phyloP scores from a whole-genome alignment of 371 early-diverging fungal genomes.

The Mucor saturninus region DNA sequence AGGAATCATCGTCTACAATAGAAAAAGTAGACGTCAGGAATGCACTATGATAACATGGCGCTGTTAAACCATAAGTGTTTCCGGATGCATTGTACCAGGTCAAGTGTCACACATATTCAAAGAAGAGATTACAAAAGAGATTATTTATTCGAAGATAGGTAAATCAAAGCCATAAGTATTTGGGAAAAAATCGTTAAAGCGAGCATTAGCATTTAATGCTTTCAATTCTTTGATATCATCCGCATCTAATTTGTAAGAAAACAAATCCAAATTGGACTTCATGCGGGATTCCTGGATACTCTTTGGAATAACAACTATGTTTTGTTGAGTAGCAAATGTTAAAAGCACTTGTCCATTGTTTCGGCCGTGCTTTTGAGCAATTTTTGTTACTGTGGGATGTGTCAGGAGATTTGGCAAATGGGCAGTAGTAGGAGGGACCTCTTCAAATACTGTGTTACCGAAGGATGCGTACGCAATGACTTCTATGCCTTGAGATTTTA shows the following conservation, averaged over 20 bases:
- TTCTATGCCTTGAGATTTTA: conserved; percentile 1
- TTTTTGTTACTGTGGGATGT: conserved; percentile 31
- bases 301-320: conserved; percentile 71
- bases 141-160: conserved; percentile 41
- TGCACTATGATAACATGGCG: too few relatives aligned
- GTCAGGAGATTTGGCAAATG: conserved; percentile 33
- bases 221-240: conserved; percentile 35
- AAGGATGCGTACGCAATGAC: conserved; percentile 50
- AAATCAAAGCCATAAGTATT: conserved; percentile 36
- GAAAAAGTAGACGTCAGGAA: too few relatives aligned
- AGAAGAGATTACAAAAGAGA: too few relatives aligned
- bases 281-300: conserved; percentile 53
- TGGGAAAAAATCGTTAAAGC: conserved; percentile 39
- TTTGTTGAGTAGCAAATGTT: conserved; percentile 61
- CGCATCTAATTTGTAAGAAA: conserved; percentile 28
- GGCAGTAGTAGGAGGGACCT: conserved; percentile 54
- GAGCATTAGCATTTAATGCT: conserved; percentile 33
- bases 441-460: conserved; percentile 7
- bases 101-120: too few relatives aligned
- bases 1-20: too few relatives aligned
- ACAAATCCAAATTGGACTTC: conserved; percentile 39
- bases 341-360: conserved; percentile 43
- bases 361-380: conserved; percentile 14
- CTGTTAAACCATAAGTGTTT: too few relatives aligned
- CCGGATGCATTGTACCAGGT: too few relatives aligned